Conservation (phyloP, 352 stramenopile genomes). For the Pythium scleroteichum region DNA sequence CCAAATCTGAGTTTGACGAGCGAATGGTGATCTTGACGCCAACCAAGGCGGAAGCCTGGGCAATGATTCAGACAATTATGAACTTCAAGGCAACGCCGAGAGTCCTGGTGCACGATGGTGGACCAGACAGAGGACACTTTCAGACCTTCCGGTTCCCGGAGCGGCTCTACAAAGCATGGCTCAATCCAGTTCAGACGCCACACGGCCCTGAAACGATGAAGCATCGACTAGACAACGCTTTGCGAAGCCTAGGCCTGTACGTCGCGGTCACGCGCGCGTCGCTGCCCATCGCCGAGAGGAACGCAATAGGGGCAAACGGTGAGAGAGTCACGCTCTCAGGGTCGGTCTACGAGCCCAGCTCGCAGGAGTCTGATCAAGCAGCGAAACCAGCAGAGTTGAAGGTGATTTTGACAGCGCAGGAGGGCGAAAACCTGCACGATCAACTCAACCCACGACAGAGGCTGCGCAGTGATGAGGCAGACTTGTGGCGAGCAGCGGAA, state of each 20-base stretch:
- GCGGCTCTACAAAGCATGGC: neutral
- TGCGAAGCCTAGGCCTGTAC: too few relatives aligned
- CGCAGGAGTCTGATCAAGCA: too few relatives aligned
- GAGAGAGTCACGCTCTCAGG: neutral
- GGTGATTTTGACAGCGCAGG: too few relatives aligned
- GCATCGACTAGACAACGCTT: neutral
- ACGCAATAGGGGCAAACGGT: too few relatives aligned
- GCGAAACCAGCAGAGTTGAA: too few relatives aligned
- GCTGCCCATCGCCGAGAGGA: too few relatives aligned
- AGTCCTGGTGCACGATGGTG: neutral
- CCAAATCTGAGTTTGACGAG: neutral
- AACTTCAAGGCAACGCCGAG: neutral
- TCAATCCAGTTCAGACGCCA: neutral
- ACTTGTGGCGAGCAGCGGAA: neutral
- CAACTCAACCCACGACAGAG: neutral
- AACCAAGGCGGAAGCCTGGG: neutral
- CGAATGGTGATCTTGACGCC: neutral
- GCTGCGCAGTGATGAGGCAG: neutral
- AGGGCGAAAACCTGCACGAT: too few relatives aligned
- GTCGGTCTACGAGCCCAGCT: neutral
- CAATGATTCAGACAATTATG: conserved; percentile 7
- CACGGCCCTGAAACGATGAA: neutral
- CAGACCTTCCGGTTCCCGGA: conserved; percentile 1
- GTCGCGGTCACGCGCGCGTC: too few relatives aligned
- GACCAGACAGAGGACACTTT: neutral